A percentile compares a stretch with the other conserved stretches of the same genome.
Evolutionary conservation across 2,329 filamentous ascomycete genomes (phyloP).

Genomic region (Fusarium irregulare): DNA sequence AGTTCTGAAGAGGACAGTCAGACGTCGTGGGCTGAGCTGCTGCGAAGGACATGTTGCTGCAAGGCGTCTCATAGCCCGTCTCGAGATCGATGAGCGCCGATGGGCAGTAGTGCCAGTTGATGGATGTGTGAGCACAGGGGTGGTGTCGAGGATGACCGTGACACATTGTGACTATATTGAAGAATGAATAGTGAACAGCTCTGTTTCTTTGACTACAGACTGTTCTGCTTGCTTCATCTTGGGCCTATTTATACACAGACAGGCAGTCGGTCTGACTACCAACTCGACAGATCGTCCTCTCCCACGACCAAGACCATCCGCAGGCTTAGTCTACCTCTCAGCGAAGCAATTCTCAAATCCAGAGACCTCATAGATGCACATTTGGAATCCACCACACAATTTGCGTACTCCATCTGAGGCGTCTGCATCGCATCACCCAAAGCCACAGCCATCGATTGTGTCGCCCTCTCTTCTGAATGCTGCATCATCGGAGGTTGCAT

Average conservation of each 20-base stretch:
- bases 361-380: slow-evolving; percentile 55
- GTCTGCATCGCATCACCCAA: slow-evolving; percentile 26
- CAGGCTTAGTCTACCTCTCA: slow-evolving; percentile 65
- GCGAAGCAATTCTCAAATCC: slow-evolving; percentile 70
- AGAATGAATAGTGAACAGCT: neutral
- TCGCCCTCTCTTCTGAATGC: slow-evolving; percentile 8
- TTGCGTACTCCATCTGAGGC: slow-evolving; percentile 22
- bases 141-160: slow-evolving; percentile 65
- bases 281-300: slow-evolving; percentile 28
- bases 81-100: slow-evolving; percentile 58
- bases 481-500: slow-evolving; percentile 40
- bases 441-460: slow-evolving; percentile 27
- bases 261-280: slow-evolving; percentile 1
- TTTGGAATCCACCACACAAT: slow-evolving; percentile 67
- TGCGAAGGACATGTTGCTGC: slow-evolving; percentile 61
- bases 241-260: slow-evolving; percentile 37
- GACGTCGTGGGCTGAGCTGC: slow-evolving; percentile 56
- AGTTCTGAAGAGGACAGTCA: slow-evolving; percentile 63
- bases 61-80: slow-evolving; percentile 63
- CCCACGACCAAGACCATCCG: slow-evolving; percentile 51
- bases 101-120: slow-evolving; percentile 67
- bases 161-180: slow-evolving; percentile 57
- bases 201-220: neutral
- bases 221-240: slow-evolving; percentile 10
- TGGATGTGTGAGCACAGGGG: slow-evolving; percentile 64